Base-by-base conservation (phyloP, 352 stramenopile species). In the Globisporangium iwayamae region DNA sequence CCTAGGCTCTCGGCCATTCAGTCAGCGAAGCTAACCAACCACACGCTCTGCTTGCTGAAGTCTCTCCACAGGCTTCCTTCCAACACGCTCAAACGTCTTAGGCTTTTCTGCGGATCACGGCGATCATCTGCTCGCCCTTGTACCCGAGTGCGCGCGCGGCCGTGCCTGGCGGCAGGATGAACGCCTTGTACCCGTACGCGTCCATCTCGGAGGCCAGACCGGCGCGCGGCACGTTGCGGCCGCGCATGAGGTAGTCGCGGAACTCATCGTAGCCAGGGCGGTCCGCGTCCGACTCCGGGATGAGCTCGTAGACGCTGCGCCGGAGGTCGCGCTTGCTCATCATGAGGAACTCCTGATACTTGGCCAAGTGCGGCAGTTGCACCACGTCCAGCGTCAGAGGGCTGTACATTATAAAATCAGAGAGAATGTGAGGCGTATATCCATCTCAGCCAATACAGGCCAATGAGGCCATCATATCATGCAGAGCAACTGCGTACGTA, bases 61-160 rank as follows among this genome's bases (percentile, higher is more conserved):
- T 20, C 36, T 11, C 36, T 41, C 25, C 16, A 54, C 48, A 54
- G 48, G 11, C 48, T 7, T 32, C 28, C 25, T 48, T 30, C 47
- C 47, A 14, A 5, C 25, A 41, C n/a, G 13, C 18, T 10, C 20
- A 28, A 18, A 32, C 41, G 20, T n/a, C 45, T 68, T 57, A 68
- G 34, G 47, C 56, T 9, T 62, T 62, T 47, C 36, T 60, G 28
- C 85, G 85, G 22, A 94, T 70, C 38, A 92, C 81, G 9, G 73
- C 85, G 56, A 94, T 73, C 79, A 94, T 78, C 20, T 85, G 63
- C 9, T 85, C 72, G 47, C 65, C 74, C 56, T 90, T 89, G 72
- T 94, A 94, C 54, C 85, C 85, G 30, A 94, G 65, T 25, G 76
- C 65, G n/a, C 85, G 78, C 13, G 83, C 71, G 43, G 79, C 83